Evolutionary conservation across 148 eudicot genomes (phyloP).

Genomic region (Rhododendron vialii): DNA sequence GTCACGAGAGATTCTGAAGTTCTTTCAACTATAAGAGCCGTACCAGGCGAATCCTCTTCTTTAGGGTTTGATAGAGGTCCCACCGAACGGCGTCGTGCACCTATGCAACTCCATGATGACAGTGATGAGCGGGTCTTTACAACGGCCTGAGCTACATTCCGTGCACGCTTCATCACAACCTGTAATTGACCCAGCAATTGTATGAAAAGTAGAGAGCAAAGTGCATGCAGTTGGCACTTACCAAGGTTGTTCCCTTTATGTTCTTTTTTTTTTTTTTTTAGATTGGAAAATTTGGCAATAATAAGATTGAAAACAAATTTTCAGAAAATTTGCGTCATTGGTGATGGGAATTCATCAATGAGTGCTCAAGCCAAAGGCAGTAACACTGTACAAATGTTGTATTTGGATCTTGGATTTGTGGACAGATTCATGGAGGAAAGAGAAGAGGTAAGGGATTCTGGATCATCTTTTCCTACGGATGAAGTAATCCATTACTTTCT

Average conservation of each 20-base stretch:
- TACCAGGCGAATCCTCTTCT: slow-evolving; percentile 44
- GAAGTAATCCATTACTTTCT: neutral
- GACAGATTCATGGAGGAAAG: neutral
- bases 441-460: neutral
- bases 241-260: neutral
- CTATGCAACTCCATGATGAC: slow-evolving; percentile 93
- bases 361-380: neutral
- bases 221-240: neutral
- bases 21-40: slow-evolving; percentile 36
- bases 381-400: neutral
- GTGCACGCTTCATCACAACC: slow-evolving; percentile 93
- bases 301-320: neutral
- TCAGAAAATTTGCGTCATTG: neutral
- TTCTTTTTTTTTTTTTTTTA: neutral
- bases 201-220: neutral
- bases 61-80: slow-evolving; percentile 29
- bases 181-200: slow-evolving; percentile 22
- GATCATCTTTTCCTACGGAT: slow-evolving; percentile 16
- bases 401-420: neutral
- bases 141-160: slow-evolving; percentile 85
- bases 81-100: slow-evolving; percentile 70
- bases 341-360: neutral
- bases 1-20: slow-evolving; percentile 34
- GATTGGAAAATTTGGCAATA: neutral
- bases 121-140: slow-evolving; percentile 75